Percentiles rank a stretch among this genome's conserved stretches.
phyloP scores from a whole-genome alignment of 1,139 yeast species.

The Pichia sp. region DNA sequence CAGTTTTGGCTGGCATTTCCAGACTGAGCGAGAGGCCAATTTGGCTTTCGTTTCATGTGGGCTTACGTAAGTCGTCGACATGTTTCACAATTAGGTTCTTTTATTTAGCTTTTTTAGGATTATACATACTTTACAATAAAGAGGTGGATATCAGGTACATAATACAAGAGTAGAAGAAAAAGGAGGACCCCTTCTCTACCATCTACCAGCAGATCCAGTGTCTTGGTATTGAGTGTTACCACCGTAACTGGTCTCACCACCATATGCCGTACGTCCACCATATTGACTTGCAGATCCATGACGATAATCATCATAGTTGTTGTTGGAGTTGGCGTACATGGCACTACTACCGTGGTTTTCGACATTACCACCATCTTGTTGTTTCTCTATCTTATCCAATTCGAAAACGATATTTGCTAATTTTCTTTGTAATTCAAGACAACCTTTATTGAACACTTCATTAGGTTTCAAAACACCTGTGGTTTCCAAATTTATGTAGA shows the following conservation, averaged over 20 bases:
- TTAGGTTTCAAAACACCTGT: constrained; percentile 88
- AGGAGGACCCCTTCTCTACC: constrained; percentile 19
- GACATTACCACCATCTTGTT: constrained; percentile 13
- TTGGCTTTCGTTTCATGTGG: neutral
- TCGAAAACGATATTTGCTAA: constrained; percentile 88
- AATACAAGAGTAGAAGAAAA: neutral
- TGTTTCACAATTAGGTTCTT: too few relatives aligned
- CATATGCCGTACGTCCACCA: constrained; percentile 18
- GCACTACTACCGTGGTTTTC: constrained; percentile 25
- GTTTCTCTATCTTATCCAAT: constrained; percentile 54
- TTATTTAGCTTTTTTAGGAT: too few relatives aligned
- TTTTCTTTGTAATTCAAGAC: constrained; percentile 82
- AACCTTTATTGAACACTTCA: constrained; percentile 82
- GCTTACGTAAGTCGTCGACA: neutral
- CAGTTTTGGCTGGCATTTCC: too few relatives aligned
- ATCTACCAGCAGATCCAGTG: constrained; percentile 36
- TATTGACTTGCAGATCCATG: neutral
- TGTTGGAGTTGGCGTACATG: constrained; percentile 3
- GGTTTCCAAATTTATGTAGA: constrained; percentile 88
- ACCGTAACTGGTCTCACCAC: constrained; percentile 21
- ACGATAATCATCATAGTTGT: neutral
- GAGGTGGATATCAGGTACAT: neutral
- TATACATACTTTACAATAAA: too few relatives aligned
- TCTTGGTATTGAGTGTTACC: constrained; percentile 27
- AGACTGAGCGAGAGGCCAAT: too few relatives aligned